Base-by-base conservation (phyloP, 306 rosid genomes). In the Morella rubra region DNA sequence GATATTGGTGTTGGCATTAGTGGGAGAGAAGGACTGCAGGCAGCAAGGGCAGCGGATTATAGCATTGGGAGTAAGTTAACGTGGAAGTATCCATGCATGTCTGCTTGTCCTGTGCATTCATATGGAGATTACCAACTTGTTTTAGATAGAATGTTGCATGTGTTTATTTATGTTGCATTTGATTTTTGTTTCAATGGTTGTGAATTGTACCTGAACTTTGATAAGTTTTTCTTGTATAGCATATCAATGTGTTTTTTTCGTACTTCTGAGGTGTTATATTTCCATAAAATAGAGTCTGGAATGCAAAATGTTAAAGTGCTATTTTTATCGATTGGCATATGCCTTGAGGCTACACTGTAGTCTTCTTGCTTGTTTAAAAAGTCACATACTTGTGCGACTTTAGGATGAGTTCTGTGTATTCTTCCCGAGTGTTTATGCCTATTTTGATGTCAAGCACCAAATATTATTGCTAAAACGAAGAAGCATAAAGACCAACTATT, bases 41-140 rank as follows among this genome's bases (percentile, higher is more conserved):
- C 99, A 67, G 99, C 99, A n/a, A 92, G 99, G 85, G 98, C 99
- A 2, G 98, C 99, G 69, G 99, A 96, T 88, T 96, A 96, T 82
- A 92, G 98, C 60, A 84, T 92, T 67, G 99, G 99, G 87, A 96
- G 99, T 96, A 88, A 82, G 99, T 44, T 74, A 16, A 50, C n/a
- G 41, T 68, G 14, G 59, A 42, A 47, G 44, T 68, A 41, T 80
- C 61, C 42, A 44, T 76, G 77, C 71, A 62, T 54, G 13, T 70
- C 55, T 50, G 37, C 44, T 59, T 56, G 80, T 52, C 54, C 52
- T 51, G 72, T 78, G 71, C 69, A 58, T 76, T 16, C 18, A 12
- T 41, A 16, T 41, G 47, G 40, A 18, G 44, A 64, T 40, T 46
- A 64, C 49, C 50, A 45, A 78, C 80, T 69, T 73, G n/a, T 70